Percentiles rank a stretch among this genome's conserved stretches.
Conservation (phyloP, 345 rosid genomes). For the Schrenkiella parvula region DNA sequence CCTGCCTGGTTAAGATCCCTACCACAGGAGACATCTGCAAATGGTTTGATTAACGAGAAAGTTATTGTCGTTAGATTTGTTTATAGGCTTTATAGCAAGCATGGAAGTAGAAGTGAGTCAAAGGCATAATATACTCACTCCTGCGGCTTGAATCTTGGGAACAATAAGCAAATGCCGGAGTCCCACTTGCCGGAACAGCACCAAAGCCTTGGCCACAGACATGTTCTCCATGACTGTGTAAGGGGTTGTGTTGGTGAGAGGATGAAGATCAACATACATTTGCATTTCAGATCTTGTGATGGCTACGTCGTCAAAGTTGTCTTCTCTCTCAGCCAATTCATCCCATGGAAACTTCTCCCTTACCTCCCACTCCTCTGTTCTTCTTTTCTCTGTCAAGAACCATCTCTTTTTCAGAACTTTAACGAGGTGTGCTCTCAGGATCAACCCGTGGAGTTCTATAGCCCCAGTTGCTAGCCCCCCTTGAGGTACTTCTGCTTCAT, state of each 20-base stretch:
- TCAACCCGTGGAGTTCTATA: slow-evolving; percentile 63
- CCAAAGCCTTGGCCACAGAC: slow-evolving; percentile 91
- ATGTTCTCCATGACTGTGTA: slow-evolving; percentile 80
- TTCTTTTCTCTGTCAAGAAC: slow-evolving; percentile 72
- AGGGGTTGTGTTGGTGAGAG: slow-evolving; percentile 84
- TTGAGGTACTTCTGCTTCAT: slow-evolving; percentile 45
- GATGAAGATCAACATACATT: slow-evolving; percentile 84
- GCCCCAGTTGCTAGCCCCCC: slow-evolving; percentile 35
- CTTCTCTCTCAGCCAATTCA: slow-evolving; percentile 73
- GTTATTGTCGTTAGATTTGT: slow-evolving; percentile 5
- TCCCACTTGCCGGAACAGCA: slow-evolving; percentile 76
- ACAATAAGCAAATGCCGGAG: slow-evolving; percentile 75
- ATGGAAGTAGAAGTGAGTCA: not conserved
- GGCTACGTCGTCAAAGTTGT: slow-evolving; percentile 57
- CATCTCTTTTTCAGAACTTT: slow-evolving; percentile 72
- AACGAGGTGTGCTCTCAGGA: slow-evolving; percentile 77
- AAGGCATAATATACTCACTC: slow-evolving; percentile 46
- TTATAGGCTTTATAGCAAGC: not conserved
- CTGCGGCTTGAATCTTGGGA: slow-evolving; percentile 66
- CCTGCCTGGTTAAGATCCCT: slow-evolving; percentile 86
- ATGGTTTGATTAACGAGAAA: not conserved
- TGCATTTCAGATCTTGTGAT: slow-evolving; percentile 77
- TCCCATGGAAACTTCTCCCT: slow-evolving; percentile 70
- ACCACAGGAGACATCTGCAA: slow-evolving; percentile 62
- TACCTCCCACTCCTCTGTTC: slow-evolving; percentile 84